Percentiles rank a stretch among this genome's conserved stretches.
These are phyloP conservation scores for Phytophthora ramorum DNA, from an alignment of 352 stramenopile genomes.

Conservation along the genomic window DNA sequence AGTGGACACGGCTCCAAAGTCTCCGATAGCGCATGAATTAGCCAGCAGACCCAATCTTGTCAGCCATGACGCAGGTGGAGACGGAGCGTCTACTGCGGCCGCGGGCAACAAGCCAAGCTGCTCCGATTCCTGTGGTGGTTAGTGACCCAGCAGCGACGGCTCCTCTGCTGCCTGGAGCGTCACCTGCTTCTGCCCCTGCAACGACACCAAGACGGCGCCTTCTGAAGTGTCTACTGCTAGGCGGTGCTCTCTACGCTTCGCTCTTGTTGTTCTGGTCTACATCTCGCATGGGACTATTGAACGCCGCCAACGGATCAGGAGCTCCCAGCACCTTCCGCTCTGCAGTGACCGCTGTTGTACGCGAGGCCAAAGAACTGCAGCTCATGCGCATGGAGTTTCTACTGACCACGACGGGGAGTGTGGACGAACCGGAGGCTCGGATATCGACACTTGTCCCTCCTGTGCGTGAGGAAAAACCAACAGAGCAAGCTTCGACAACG, in stretches of 20 bases:
- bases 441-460: slow-evolving; percentile 12
- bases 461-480: slow-evolving; percentile 10
- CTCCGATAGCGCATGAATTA: not conserved
- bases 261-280: slow-evolving; percentile 22
- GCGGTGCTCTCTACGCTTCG: slow-evolving; percentile 17
- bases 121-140: not conserved
- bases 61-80: slow-evolving; percentile 23
- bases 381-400: slow-evolving; percentile 19
- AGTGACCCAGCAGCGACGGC: slow-evolving; percentile 1
- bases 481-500: not conserved
- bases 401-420: slow-evolving; percentile 7
- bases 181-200: not conserved
- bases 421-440: not conserved
- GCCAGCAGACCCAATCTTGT: slow-evolving; percentile 18
- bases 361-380: slow-evolving; percentile 20
- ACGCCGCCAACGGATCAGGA: not conserved
- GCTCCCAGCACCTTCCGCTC: slow-evolving; percentile 14
- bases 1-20: slow-evolving; percentile 19
- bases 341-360: slow-evolving; percentile 3
- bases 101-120: slow-evolving; percentile 5
- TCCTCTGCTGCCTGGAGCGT: not conserved
- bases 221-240: slow-evolving; percentile 15
- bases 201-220: slow-evolving; percentile 6
- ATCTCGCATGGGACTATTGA: slow-evolving; percentile 13
- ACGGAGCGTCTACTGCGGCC: slow-evolving; percentile 14